These are phyloP conservation scores for Mycosarcoma mackinlayi DNA, from an alignment of 1,284 basidiomycete genomes.

Conservation along the genomic window DNA sequence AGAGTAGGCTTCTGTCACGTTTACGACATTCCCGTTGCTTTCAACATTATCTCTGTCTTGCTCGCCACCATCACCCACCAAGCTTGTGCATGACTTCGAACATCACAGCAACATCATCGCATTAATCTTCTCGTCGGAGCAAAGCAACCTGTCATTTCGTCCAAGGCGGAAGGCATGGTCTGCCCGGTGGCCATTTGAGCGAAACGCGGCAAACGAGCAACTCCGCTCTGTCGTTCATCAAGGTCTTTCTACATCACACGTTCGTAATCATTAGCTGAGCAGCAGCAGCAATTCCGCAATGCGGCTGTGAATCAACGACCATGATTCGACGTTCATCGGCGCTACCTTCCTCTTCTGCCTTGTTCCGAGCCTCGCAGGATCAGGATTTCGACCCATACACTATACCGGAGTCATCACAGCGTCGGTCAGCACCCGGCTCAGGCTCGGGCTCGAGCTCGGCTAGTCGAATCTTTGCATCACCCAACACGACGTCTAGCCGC, in stretches of 20 bases:
- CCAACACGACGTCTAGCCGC: constrained; percentile 1
- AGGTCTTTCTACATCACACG: too few species aligned
- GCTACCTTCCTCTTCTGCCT: constrained; percentile 4
- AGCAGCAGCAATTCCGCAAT: neutral
- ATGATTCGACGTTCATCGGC: constrained; percentile 16
- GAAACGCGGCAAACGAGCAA: neutral
- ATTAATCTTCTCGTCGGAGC: too few species aligned
- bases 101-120: neutral
- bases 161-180: too few species aligned
- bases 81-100: too few species aligned
- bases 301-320: constrained; percentile 7
- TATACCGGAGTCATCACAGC: constrained; percentile 9
- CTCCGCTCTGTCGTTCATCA: neutral
- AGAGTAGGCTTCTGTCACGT: constrained; percentile 4
- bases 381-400: constrained; percentile 37
- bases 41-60: neutral
- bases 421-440: neutral
- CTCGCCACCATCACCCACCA: too few species aligned
- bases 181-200: too few species aligned
- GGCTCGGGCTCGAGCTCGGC: too few species aligned
- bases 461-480: too few species aligned
- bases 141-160: too few species aligned
- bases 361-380: constrained; percentile 27
- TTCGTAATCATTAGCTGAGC: neutral
- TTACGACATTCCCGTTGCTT: neutral